Conservation (phyloP, 352 stramenopile species). For the Phytophthora litchii region DNA sequence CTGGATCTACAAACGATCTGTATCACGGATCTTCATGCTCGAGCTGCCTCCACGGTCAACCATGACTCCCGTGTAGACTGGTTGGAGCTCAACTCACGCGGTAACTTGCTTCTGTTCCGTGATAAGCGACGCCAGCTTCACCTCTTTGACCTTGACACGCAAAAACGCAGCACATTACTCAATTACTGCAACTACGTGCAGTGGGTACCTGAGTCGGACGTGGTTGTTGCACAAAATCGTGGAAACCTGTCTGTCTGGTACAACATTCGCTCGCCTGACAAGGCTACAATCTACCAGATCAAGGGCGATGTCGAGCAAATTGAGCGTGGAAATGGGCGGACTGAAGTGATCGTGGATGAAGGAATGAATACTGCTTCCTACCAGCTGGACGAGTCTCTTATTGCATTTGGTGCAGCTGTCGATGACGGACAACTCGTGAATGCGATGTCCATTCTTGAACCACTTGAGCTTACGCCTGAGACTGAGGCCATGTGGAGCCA, state of each 20-base stretch:
- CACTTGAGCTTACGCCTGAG: constrained; percentile 91
- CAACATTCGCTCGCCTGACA: constrained; percentile 94
- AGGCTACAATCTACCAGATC: constrained; percentile 94
- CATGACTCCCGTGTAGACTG: constrained; percentile 94
- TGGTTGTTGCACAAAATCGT: constrained; percentile 95
- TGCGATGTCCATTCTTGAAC: constrained; percentile 94
- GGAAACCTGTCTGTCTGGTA: constrained; percentile 95
- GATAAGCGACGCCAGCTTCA: constrained; percentile 93
- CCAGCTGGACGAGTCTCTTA: constrained; percentile 93
- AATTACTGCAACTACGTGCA: constrained; percentile 97
- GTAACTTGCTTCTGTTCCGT: constrained; percentile 92
- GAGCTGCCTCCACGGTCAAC: constrained; percentile 87
- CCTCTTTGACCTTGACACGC: constrained; percentile 90
- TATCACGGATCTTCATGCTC: constrained; percentile 84
- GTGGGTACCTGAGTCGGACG: constrained; percentile 95
- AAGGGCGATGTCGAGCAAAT: constrained; percentile 96
- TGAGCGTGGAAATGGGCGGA: constrained; percentile 91
- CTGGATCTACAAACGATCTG: constrained; percentile 93
- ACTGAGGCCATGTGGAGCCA: constrained; percentile 95
- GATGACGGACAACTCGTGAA: constrained; percentile 91
- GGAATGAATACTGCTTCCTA: constrained; percentile 94
- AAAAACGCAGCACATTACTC: constrained; percentile 89
- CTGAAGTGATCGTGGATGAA: constrained; percentile 96
- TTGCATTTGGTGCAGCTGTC: constrained; percentile 93
- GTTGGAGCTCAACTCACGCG: constrained; percentile 93